phyloP scores from a whole-genome alignment of 805 yeast species.

The Schwanniomyces pseudopolymorphus region DNA sequence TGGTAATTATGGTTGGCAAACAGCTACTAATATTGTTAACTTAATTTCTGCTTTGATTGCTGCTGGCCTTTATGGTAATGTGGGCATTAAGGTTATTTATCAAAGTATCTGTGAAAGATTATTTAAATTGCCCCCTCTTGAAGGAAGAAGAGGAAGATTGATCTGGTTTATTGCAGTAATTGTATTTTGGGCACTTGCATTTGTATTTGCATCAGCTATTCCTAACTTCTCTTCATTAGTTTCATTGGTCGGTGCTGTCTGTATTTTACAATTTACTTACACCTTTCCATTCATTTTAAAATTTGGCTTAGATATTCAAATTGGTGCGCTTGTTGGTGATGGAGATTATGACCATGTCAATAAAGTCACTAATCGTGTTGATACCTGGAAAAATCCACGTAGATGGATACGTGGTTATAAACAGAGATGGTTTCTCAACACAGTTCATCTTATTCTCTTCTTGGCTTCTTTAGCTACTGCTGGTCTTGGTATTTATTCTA shows the following conservation, averaged over 20 bases:
- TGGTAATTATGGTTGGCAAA: conserved; percentile 32
- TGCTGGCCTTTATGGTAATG: conserved; percentile 46
- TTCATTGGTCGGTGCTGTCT: conserved; percentile 41
- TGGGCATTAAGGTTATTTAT: conserved; percentile 47
- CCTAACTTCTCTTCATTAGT: conserved; percentile 41
- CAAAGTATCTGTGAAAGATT: conserved; percentile 34
- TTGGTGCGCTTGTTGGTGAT: conserved; percentile 15
- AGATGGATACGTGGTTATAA: conserved; percentile 16
- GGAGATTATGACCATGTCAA: conserved; percentile 10
- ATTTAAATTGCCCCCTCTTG: conserved; percentile 28
- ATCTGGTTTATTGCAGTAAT: conserved; percentile 36
- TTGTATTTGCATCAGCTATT: conserved; percentile 43
- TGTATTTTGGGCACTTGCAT: conserved; percentile 46
- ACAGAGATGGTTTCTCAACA: conserved; percentile 12
- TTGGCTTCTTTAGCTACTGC: conserved; percentile 23
- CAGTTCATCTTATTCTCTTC: conserved; percentile 16
- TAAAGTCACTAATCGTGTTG: conserved; percentile 7
- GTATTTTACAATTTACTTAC: conserved; percentile 47
- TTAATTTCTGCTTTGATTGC: conserved; percentile 43
- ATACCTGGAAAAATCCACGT: conserved; percentile 6
- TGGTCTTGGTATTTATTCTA: conserved; percentile 26
- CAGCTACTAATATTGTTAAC: conserved; percentile 33
- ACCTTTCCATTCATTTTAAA: conserved; percentile 40
- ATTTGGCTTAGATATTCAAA: conserved; percentile 16
- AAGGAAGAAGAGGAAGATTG: conserved; percentile 30